Evolutionary conservation across 495 filamentous ascomycete genomes (phyloP), one percentile per base, ranked within the genome.

Genomic region (Penicillium verhagenii): DNA sequence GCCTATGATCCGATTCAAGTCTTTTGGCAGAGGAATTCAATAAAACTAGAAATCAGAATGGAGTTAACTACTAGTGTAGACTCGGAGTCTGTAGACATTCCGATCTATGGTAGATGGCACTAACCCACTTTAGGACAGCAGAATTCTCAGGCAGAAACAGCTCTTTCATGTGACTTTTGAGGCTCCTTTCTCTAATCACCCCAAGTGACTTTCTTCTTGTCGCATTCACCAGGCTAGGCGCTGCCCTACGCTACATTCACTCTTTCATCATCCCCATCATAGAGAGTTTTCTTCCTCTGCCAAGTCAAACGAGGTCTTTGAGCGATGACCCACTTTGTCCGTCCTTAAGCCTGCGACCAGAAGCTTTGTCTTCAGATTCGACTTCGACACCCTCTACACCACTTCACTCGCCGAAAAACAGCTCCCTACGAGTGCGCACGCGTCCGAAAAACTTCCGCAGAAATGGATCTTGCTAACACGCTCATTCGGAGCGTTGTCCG

Each of bases 401-500:
- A 7, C 28, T n/a, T 21, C 28, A 31, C 5, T 16, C 33, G 14
- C 33, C 33, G 6, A 14, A 35, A 35, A 0, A 35, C 33, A n/a
- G 33, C 33, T 35, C 14, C 16, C 14, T 35, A 35, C 14, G 14
- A 35, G 19, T 14, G 20, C 47, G 31, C 14, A 6, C 45, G 23
- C 28, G 25, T 21, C 10, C 18, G 6, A n/a, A 43, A 42, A 45
- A 6, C 42, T 26, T 1, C 53, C 40, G 21, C 37, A 57, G 56
- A 24, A 29, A 96, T 96, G 90, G 90, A 96, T 67, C 81, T 94
- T 44, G 90, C 92, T 29, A 89, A 90, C 67, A 85, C 86, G 13
- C 86, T 99, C 57, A 86, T 97, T 51, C 89, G 92, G 67, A 93
- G 83, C 61, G 87, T 92, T 48, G 87, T 85, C 54, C 93, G 94